phyloP scores from a whole-genome alignment of 2,329 filamentous ascomycete genomes.

The Trichoderma sp. region DNA sequence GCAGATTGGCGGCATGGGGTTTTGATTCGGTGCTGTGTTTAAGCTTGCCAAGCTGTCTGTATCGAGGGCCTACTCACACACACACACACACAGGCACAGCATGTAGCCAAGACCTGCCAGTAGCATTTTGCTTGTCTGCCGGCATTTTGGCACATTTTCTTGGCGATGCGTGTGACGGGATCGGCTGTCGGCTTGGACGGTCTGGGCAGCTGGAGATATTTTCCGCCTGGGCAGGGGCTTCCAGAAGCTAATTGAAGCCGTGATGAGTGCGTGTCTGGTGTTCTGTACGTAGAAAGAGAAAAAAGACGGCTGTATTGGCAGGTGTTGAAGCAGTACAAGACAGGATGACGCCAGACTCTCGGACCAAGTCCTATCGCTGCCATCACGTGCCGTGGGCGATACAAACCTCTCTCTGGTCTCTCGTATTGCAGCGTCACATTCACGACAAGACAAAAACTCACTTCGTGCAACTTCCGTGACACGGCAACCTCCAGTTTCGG shows the following conservation, averaged over 20 bases:
- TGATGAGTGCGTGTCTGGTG: background rate
- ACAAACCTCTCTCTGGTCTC: background rate
- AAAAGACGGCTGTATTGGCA: background rate
- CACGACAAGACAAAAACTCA: background rate
- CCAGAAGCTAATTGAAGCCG: background rate
- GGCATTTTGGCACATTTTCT: slow-evolving; percentile 2
- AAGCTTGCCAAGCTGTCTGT: background rate
- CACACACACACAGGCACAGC: background rate
- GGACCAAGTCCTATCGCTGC: background rate
- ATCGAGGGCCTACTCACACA: background rate
- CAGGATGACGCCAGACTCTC: background rate
- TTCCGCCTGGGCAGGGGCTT: background rate
- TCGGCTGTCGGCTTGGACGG: slow-evolving; percentile 11
- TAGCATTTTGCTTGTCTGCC: background rate
- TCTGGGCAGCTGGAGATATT: slow-evolving; percentile 2
- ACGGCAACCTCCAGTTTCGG: background rate
- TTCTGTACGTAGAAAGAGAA: background rate
- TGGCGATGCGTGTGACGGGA: slow-evolving; percentile 4
- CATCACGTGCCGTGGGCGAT: background rate
- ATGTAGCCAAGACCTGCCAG: slow-evolving; percentile 1
- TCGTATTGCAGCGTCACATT: background rate
- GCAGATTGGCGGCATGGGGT: background rate
- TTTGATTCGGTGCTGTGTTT: background rate
- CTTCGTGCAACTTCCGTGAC: background rate
- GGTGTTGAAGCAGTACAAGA: background rate